A percentile compares a stretch with the other conserved stretches of the same genome.
Conservation (phyloP, 2,329 filamentous ascomycete species). For the Aspergillus fischeri region DNA sequence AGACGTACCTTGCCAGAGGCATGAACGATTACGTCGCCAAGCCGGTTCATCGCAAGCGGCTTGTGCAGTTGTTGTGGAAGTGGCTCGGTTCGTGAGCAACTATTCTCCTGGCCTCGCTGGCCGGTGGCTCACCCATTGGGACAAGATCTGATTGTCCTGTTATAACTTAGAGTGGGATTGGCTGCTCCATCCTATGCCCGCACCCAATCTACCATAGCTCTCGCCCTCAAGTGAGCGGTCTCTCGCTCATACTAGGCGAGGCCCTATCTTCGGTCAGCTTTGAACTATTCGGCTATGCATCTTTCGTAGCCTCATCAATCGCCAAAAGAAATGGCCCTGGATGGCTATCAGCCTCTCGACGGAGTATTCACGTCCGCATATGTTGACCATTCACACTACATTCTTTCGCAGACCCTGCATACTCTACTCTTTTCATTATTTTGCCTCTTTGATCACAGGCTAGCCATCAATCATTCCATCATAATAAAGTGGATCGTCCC, state of each 20-base stretch:
- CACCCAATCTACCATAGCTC: neutral
- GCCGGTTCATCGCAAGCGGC: slow-evolving; percentile 48
- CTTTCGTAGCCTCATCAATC: neutral
- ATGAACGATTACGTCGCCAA: slow-evolving; percentile 57
- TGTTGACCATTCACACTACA: neutral
- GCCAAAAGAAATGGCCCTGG: neutral
- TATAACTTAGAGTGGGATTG: neutral
- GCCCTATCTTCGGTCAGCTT: neutral
- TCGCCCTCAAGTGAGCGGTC: neutral
- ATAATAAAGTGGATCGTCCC: neutral
- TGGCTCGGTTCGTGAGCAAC: slow-evolving; percentile 28
- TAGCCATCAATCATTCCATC: neutral
- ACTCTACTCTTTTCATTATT: neutral
- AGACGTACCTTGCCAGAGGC: slow-evolving; percentile 50
- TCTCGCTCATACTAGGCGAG: neutral
- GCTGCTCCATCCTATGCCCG: neutral
- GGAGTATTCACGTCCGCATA: neutral
- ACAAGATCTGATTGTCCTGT: neutral
- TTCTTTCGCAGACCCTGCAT: no score
- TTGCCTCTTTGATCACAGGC: neutral
- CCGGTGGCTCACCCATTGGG: neutral
- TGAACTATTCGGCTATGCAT: neutral
- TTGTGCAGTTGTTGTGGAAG: slow-evolving; percentile 43
- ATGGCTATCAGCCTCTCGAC: neutral
- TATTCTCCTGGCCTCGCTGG: neutral